These are phyloP conservation scores for Chlorella sp. DNA, from an alignment of 139 green algal genomes.

Conservation along the genomic window DNA sequence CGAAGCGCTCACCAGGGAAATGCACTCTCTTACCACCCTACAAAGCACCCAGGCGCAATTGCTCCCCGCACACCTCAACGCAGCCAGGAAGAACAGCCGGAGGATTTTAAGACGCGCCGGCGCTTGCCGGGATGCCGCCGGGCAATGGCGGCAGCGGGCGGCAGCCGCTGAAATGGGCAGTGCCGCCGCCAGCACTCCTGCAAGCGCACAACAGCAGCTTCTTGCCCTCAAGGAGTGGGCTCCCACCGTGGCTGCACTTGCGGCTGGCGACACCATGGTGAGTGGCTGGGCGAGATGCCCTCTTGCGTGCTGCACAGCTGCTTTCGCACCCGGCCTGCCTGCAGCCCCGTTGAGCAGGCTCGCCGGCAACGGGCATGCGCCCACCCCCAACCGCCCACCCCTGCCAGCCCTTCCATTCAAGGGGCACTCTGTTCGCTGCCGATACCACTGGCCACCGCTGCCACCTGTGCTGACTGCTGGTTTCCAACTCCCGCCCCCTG, in stretches of 20 bases:
- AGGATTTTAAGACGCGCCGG: not conserved
- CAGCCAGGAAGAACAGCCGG: not conserved
- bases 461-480: not conserved
- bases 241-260: constrained; percentile 45
- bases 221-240: constrained; percentile 66
- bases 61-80: no score
- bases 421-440: not conserved
- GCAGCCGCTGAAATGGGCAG: not conserved
- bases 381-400: no score
- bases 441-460: no score
- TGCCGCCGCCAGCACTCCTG: not conserved
- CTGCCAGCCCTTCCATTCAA: not conserved
- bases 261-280: constrained; percentile 54
- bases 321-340: no score
- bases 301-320: not conserved
- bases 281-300: not conserved
- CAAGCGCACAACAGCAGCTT: not conserved
- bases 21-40: no score
- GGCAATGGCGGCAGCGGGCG: no score
- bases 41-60: no score
- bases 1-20: no score
- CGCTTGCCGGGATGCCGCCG: not conserved
- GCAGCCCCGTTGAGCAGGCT: no score
- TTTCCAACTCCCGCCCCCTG: no score
- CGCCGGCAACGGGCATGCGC: no score